phyloP scores from a whole-genome alignment of 1,139 yeast species.

The Yamadazyma dushanensis region DNA sequence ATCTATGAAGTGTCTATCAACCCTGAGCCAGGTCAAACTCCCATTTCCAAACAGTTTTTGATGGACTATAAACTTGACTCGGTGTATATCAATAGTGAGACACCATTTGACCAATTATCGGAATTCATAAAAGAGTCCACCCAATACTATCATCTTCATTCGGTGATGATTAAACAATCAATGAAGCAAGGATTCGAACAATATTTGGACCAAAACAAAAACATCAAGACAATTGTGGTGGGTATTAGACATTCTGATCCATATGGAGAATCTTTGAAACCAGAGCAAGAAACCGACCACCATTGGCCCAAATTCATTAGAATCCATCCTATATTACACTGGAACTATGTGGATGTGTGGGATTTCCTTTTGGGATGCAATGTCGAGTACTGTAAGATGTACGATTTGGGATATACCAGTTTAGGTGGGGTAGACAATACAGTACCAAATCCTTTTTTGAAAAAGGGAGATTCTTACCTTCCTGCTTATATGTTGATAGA shows the following conservation, averaged over 20 bases:
- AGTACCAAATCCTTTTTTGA: slow-evolving; percentile 60
- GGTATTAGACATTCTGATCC: slow-evolving; percentile 87
- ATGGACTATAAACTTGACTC: slow-evolving; percentile 45
- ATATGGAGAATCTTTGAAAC: slow-evolving; percentile 53
- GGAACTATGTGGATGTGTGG: slow-evolving; percentile 83
- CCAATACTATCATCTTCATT: slow-evolving; percentile 43
- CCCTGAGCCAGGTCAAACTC: background rate
- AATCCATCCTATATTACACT: slow-evolving; percentile 78
- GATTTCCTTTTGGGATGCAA: slow-evolving; percentile 52
- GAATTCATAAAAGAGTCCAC: slow-evolving; percentile 47
- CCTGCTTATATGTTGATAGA: slow-evolving; percentile 70
- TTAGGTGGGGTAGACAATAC: slow-evolving; percentile 76
- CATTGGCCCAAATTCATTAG: slow-evolving; percentile 86
- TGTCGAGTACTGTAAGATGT: slow-evolving; percentile 64
- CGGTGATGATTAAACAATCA: slow-evolving; percentile 44
- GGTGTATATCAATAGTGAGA: slow-evolving; percentile 70
- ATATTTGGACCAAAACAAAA: slow-evolving; percentile 49
- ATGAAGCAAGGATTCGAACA: slow-evolving; percentile 66
- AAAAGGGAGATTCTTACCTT: slow-evolving; percentile 32
- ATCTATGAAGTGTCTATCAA: slow-evolving; percentile 28
- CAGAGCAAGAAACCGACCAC: slow-evolving; percentile 70
- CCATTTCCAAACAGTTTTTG: slow-evolving; percentile 7
- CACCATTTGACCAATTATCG: slow-evolving; percentile 61
- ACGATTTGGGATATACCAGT: slow-evolving; percentile 80
- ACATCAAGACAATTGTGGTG: slow-evolving; percentile 65